Evolutionary conservation across 164 flowering plant species (phyloP), one percentile per base, ranked within the genome.

Genomic region (Tinospora cordifolia): DNA sequence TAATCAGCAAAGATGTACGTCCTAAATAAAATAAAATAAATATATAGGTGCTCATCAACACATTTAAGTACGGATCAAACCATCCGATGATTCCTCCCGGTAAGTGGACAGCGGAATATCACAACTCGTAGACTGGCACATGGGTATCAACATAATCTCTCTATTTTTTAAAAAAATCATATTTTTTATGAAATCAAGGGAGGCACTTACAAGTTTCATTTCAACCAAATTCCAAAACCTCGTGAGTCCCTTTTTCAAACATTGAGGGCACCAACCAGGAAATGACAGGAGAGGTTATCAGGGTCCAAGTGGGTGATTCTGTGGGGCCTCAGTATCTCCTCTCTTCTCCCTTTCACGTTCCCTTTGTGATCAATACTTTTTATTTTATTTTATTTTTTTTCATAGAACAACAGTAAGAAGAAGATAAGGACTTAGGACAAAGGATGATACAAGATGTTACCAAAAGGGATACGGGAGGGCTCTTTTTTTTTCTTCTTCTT

Each of bases 281-380:
- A 26, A 62, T 27, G 65, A 54, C 59, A 54, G 47, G 14, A 9
- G 6, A 58, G 24, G 24, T 21, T 3, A 8, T 6, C 2, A 62
- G 30, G 65, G 65, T 62, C 19, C n/a, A 26, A 14, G 14, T 62
- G 65, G 65, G 4, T 13, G 65, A 62, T 62, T 62, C 30, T 1
- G 40, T 62, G 65, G 65, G 65, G 8, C 65, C 15, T 62, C 8
- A 13, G 65, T 27, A 62, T 62, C 65, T 62, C 36, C 9, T 54
- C 2, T 8, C 7, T 54, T 54, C 11, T 30, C 36, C 4, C 36
- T 19, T 54, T 54, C 60, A 54, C 60, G 60, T 54, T 9, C 24
- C 10, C 60, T 54, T 54, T 30, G 4, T 30, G 36, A 30, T 30
- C 36, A 30, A 1, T 4, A 30, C 2, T 30, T 1, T 30, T 30